Conservation (phyloP, 371 early-diverging fungal genomes). For the Lichtheimia ramosa region DNA sequence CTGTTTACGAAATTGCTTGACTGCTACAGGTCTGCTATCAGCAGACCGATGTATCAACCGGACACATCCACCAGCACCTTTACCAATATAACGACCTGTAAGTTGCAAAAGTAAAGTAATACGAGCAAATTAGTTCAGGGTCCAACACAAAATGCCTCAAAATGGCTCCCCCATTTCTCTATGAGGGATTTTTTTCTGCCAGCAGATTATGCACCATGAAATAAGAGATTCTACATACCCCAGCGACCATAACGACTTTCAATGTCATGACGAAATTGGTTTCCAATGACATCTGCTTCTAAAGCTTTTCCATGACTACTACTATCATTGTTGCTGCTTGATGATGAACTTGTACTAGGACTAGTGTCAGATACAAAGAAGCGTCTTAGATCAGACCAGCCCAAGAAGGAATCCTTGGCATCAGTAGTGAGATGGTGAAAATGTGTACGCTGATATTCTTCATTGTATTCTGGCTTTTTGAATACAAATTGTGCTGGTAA, state of each 20-base stretch:
- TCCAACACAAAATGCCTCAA: conserved; percentile 15
- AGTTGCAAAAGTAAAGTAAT: not conserved
- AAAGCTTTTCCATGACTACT: not conserved
- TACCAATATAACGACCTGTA: conserved; percentile 67
- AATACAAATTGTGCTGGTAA: conserved; percentile 41
- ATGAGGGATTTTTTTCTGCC: not conserved
- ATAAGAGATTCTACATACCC: conserved; percentile 17
- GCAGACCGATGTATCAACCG: conserved; percentile 59
- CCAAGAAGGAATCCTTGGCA: conserved; percentile 13
- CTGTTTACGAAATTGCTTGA: conserved; percentile 81
- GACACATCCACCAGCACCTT: conserved; percentile 80
- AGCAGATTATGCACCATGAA: not conserved
- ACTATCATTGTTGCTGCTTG: not conserved
- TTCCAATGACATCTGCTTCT: conserved; percentile 16
- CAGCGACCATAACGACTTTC: conserved; percentile 30
- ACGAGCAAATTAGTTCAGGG: not conserved
- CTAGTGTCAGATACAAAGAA: conserved; percentile 16
- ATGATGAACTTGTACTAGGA: not conserved
- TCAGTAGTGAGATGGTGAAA: conserved; percentile 20
- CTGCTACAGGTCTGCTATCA: conserved; percentile 67
- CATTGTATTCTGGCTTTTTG: conserved; percentile 38
- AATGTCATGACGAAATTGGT: conserved; percentile 30
- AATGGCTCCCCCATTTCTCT: conserved; percentile 6
- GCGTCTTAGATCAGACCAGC: conserved; percentile 26
- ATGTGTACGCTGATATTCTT: conserved; percentile 38